Conservation (phyloP, 2,329 filamentous ascomycete species). For the Raffaelea albimanens region DNA sequence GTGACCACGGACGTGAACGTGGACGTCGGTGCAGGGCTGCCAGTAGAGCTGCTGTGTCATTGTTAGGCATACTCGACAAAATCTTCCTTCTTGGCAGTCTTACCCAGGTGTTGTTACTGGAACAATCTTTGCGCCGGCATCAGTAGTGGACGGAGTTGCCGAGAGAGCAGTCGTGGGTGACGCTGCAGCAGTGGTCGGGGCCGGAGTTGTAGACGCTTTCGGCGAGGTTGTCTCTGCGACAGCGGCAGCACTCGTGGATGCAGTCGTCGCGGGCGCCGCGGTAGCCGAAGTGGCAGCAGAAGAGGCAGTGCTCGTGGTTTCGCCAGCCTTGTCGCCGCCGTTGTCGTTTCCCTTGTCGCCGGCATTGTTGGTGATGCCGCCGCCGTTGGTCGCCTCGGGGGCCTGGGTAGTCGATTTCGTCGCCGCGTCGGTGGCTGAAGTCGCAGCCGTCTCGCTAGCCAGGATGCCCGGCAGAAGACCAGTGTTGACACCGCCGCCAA, state of each 20-base stretch:
- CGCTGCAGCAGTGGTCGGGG: background rate
- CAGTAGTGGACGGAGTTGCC: background rate
- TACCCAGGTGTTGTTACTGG: background rate
- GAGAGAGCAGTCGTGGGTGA: background rate
- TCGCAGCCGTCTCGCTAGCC: too few relatives aligned
- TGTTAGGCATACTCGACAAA: too few relatives aligned
- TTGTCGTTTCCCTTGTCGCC: background rate
- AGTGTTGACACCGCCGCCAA: background rate
- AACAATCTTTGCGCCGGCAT: background rate
- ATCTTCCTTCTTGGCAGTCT: too few relatives aligned
- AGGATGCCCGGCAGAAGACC: too few relatives aligned
- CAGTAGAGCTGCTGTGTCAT: too few relatives aligned
- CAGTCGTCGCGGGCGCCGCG: background rate
- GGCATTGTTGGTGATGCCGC: background rate
- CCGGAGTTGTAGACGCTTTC: background rate
- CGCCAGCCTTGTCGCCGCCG: background rate
- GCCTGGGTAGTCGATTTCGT: background rate
- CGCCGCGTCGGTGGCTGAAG: too few relatives aligned
- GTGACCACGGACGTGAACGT: conserved; percentile 9
- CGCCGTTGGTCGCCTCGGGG: background rate
- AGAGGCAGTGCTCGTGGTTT: background rate
- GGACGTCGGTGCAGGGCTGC: conserved; percentile 1
- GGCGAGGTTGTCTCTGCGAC: background rate
- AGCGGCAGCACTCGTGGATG: background rate
- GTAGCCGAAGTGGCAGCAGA: background rate